Evolutionary conservation across 257 asterid genomes (phyloP), one percentile per base, ranked within the genome.

Genomic region (Jacaranda copaia): DNA sequence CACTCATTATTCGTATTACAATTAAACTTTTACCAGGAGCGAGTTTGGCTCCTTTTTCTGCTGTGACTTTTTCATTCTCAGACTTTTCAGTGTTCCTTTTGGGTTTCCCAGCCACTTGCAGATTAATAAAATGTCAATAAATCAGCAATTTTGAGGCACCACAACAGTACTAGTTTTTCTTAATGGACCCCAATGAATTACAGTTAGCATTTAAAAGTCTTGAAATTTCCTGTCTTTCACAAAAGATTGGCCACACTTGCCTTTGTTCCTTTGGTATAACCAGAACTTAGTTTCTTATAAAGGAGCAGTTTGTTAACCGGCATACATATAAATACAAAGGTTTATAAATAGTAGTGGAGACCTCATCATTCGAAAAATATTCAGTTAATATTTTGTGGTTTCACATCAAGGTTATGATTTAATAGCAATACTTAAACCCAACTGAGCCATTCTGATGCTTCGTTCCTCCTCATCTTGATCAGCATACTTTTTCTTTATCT

Each of bases 401-500:
- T 48, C 42, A 52, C 53, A 73, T 48, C 57, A 59, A 70, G 51
- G 77, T 42, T 55, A 11, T 16, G 16, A 52, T 73, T 65, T 6
- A 2, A 0, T 49, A 65, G 68, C 48, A 79, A 73, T 77, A 87
- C 94, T 84, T 87, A 95, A 97, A 45, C 90, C 97, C 82, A 96
- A 84, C 69, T 91, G 87, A 69, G 97, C 87, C 86, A 93, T 96
- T 76, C 97, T 89, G 75, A 96, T 91, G 80, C 80, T 87, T 65
- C 98, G 90, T 84, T 96, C 98, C 84, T 93, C 97, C 82, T 93
- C 99, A 83, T 96, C 99, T 84, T 96, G 99, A 78, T 96, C 97
- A 45, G 98, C 99, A 79, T 96, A 96, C 85, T 96, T 96, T 86
- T 93, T 98, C 86, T 93, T 96, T 77, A 96, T 93, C 84, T 93